These are phyloP conservation scores for Sphaerulina musiva DNA, from an alignment of 2,329 filamentous ascomycete species.

Conservation along the genomic window DNA sequence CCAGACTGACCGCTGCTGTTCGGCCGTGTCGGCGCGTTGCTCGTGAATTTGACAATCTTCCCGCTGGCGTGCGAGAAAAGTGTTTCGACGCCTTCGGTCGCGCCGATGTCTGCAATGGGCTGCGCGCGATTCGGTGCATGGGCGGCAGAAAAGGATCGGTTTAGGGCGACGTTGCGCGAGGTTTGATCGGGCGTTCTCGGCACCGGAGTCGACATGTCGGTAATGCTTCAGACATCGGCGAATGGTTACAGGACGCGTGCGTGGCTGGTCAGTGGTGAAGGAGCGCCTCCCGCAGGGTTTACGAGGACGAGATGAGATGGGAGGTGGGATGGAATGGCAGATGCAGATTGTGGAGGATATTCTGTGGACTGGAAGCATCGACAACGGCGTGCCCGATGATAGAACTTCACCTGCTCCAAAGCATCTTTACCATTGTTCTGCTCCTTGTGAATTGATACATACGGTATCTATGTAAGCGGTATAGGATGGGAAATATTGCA, in stretches of 20 bases:
- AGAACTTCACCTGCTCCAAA: too few species aligned
- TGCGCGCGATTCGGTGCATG: conserved; percentile 28
- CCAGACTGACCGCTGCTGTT: conserved; percentile 15
- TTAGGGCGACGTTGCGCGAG: conserved; percentile 24
- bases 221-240: conserved; percentile 2
- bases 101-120: conserved; percentile 33
- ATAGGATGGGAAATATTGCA: too few species aligned
- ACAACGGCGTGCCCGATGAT: too few species aligned
- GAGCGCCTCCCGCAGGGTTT: too few species aligned
- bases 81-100: conserved; percentile 53
- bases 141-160: conserved; percentile 42
- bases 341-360: too few species aligned
- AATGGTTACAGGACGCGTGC: background rate
- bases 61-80: conserved; percentile 68
- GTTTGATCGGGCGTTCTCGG: conserved; percentile 28
- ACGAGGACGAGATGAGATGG: too few species aligned
- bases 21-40: conserved; percentile 31
- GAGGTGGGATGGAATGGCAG: too few species aligned
- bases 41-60: conserved; percentile 62
- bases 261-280: too few species aligned
- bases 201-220: conserved; percentile 23
- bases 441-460: too few species aligned
- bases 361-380: too few species aligned
- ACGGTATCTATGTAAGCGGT: too few species aligned
- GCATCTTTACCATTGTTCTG: too few species aligned